Evolutionary conservation across 768 basidiomycete species (phyloP).

Genomic region (Pleurotus citrinopileatus): DNA sequence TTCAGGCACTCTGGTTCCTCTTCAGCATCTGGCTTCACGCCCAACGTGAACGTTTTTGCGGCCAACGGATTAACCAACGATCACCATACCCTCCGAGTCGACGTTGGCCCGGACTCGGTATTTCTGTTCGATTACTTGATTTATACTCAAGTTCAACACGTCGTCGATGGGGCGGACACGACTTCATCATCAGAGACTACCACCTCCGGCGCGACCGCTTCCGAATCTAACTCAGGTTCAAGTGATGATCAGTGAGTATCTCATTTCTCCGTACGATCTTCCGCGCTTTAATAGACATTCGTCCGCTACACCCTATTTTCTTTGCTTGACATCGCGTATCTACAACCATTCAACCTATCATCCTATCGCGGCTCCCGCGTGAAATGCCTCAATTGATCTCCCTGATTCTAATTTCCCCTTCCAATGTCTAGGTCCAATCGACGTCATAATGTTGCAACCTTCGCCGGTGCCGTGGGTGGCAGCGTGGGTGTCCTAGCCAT

Average conservation of each 20-base stretch:
- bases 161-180: neutral
- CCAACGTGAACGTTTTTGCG: conserved; percentile 36
- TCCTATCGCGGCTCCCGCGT: neutral
- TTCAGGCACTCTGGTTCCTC: conserved; percentile 29
- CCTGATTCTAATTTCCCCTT: neutral
- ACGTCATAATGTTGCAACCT: conserved; percentile 32
- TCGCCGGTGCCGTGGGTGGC: conserved; percentile 52
- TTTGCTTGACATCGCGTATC: neutral
- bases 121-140: conserved; percentile 49
- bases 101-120: conserved; percentile 40
- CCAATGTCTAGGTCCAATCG: neutral
- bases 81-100: conserved; percentile 40
- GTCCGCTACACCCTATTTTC: neutral
- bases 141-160: conserved; percentile 25
- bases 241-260: conserved; percentile 1
- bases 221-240: neutral
- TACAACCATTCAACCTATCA: neutral
- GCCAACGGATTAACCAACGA: conserved; percentile 29
- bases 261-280: neutral
- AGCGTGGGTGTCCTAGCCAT: conserved; percentile 47
- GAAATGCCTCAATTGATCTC: neutral
- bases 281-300: neutral
- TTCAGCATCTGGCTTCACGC: conserved; percentile 23
- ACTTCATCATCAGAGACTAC: neutral
- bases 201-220: neutral